phyloP scores from a whole-genome alignment of 2,329 filamentous ascomycete species.

The Aspergillus spinulosporus region DNA sequence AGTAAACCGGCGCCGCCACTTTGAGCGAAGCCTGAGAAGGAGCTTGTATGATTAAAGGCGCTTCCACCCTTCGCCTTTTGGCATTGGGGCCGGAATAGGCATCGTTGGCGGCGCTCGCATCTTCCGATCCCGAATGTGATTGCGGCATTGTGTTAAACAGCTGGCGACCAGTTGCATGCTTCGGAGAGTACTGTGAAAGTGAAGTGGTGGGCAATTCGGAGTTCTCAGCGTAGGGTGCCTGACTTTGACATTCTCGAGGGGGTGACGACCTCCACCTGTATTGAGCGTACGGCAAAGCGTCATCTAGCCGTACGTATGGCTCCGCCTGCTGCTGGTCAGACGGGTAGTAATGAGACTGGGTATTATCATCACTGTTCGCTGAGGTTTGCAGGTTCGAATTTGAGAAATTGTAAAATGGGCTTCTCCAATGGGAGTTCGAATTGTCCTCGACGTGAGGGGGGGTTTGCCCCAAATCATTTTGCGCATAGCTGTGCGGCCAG shows the following conservation, averaged over 20 bases:
- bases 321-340: conserved; percentile 6
- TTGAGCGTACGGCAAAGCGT: conserved; percentile 2
- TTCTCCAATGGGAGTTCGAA: conserved; percentile 1
- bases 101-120: background rate
- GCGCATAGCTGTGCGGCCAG: conserved; percentile 21
- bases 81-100: conserved; percentile 7
- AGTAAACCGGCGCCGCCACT: background rate
- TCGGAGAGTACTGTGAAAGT: conserved; percentile 2
- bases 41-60: conserved; percentile 1
- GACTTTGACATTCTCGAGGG: background rate
- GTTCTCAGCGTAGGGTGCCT: background rate
- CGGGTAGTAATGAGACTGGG: conserved; percentile 1
- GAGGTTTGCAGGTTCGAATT: background rate
- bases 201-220: background rate
- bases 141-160: conserved; percentile 1
- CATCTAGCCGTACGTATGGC: conserved; percentile 7
- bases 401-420: conserved; percentile 3
- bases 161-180: conserved; percentile 1
- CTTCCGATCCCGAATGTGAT: background rate
- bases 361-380: background rate
- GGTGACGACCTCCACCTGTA: conserved; percentile 5
- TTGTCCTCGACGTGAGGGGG: conserved; percentile 5
- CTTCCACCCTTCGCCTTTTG: conserved; percentile 20
- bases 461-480: conserved; percentile 5
- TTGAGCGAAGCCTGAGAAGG: background rate